Evolutionary conservation across 2,329 filamentous ascomycete species (phyloP), one percentile per base, ranked within the genome.

Genomic region (Endothia cerciana): DNA sequence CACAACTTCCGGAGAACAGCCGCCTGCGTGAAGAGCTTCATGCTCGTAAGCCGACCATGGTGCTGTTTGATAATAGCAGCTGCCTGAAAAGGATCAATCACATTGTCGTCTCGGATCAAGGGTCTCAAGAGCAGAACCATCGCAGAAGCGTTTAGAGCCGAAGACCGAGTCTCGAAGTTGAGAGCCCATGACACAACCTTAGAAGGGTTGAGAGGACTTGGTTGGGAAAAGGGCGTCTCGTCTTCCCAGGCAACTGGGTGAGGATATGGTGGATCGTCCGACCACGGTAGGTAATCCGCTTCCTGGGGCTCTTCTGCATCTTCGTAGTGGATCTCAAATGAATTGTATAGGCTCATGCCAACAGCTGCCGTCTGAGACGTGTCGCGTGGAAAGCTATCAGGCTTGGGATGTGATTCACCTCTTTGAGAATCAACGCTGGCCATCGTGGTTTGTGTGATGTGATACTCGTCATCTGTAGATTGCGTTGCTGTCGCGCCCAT

Each of bases 1-100:
- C 85, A 88, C 10, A 89, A 74, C 60, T 90, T 89, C 2, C 87
- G 85, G 19, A 90, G 77, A 0, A 88, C 79, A 0, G 87, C 80
- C 0, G 87, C 87, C 71, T 89, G 85, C 28, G 85, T 79, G 71
- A 89, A 89, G 43, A 88, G 80, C 30, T 81, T 78, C 82, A 89
- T 85, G 61, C 78, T 78, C 79, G 84, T 86, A 1, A 90, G 82
- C 0, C 87, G 85, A 5, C 79, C 76, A 70, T 90, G 87, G 62
- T 89, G 85, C 66, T 89, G 85, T 10, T 83, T 80, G 1, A 90
- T 74, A 33, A 89, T 82, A 15, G 84, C 84, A 4, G 78, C 76
- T 1, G 86, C 86, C 69, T 86, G 86, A 67, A 85, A 77, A 13
- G 77, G 71, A 70, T 89, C 85, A 43, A 90, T 85, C 22, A 87